Evolutionary conservation across 305 asterid species (phyloP).

Genomic region (Solanum hybrid): DNA sequence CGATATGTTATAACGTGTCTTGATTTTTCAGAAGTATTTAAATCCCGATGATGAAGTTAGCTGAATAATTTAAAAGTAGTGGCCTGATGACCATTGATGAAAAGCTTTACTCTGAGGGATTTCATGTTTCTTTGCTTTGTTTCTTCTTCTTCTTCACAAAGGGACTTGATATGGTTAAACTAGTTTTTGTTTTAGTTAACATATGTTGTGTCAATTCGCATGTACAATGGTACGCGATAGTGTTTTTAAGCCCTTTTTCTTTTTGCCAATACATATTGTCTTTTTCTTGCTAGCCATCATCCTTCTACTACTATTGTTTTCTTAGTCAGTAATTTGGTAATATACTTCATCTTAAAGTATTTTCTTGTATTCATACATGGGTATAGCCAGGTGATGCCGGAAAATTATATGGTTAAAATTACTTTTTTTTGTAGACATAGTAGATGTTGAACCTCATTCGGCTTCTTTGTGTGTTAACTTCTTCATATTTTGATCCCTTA

Average conservation of each 20-base stretch:
- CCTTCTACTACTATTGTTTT: background rate
- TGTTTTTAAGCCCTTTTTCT: background rate
- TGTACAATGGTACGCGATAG: background rate
- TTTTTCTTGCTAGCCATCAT: background rate
- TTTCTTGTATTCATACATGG: background rate
- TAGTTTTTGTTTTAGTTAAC: background rate
- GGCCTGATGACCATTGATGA: constrained; percentile 4
- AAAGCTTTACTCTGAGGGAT: background rate
- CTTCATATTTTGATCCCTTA: background rate
- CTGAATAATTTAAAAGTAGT: background rate
- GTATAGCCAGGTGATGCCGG: background rate
- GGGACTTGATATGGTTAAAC: background rate
- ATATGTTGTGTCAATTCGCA: background rate
- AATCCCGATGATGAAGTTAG: background rate
- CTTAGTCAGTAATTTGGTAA: background rate
- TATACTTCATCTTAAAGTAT: background rate
- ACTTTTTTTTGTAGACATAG: background rate
- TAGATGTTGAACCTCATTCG: background rate
- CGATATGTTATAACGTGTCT: background rate
- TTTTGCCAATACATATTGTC: fast-evolving
- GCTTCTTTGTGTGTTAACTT: background rate
- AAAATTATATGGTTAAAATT: background rate
- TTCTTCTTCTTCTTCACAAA: background rate
- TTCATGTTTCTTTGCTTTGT: background rate
- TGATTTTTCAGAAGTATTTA: no score